Conservation (phyloP, 148 eudicot species). For the Rhododendron simsii region DNA sequence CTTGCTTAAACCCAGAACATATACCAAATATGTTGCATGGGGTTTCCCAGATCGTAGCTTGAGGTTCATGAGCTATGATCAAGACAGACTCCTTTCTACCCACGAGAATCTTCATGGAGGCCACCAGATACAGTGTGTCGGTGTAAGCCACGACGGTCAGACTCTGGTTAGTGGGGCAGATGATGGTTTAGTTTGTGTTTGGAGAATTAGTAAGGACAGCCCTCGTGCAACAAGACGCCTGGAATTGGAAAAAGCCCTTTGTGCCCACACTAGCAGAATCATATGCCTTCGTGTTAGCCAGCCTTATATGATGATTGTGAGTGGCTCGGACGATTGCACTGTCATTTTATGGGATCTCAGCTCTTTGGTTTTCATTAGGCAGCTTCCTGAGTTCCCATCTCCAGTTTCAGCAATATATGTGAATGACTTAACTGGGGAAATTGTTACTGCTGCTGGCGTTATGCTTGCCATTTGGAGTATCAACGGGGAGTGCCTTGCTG, state of each 20-base stretch:
- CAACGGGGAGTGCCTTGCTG: constrained; percentile 88
- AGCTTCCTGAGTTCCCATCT: constrained; percentile 88
- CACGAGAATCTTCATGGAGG: constrained; percentile 94
- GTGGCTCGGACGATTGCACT: constrained; percentile 88
- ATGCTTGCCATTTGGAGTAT: constrained; percentile 88
- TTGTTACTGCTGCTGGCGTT: constrained; percentile 83
- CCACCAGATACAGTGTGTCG: constrained; percentile 78
- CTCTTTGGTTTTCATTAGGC: constrained; percentile 70
- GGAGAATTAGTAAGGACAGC: constrained; percentile 72
- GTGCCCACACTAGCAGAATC: constrained; percentile 66
- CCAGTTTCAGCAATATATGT: constrained; percentile 82
- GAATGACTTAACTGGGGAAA: constrained; percentile 81
- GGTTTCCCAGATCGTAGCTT: constrained; percentile 94
- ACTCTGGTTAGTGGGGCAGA: constrained; percentile 79
- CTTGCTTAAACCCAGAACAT: constrained; percentile 79
- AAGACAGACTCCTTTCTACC: constrained; percentile 84
- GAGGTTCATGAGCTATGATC: constrained; percentile 77
- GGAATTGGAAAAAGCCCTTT: constrained; percentile 70
- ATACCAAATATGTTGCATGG: constrained; percentile 80
- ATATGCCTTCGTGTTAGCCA: constrained; percentile 84
- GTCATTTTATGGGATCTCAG: constrained; percentile 93
- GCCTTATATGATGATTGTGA: constrained; percentile 89
- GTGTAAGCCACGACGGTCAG: constrained; percentile 87
- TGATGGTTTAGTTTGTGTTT: constrained; percentile 74
- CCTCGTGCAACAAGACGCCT: constrained; percentile 51